Evolutionary conservation across 2,329 filamentous ascomycete genomes (phyloP), one percentile per base, ranked within the genome.

Genomic region (Stachybotrys chartarum): DNA sequence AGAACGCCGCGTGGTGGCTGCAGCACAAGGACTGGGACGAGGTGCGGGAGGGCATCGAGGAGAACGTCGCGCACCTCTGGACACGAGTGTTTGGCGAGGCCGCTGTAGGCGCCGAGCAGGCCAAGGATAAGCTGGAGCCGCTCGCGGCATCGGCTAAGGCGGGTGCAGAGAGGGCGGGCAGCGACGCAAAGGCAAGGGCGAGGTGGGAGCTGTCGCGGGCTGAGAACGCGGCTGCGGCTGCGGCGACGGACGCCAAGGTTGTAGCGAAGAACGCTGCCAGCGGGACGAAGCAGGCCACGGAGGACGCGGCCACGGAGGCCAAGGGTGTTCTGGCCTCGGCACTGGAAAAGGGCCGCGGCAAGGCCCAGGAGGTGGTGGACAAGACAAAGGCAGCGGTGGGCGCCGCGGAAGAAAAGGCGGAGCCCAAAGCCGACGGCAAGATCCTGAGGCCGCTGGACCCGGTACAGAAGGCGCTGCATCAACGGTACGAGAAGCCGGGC

Each of bases 11-110:
- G 55, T 78, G 77, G 56, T 86, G 83, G 78, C 80, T 83, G 55
- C 83, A 91, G 71, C 78, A 72, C 39, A 84, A 80, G 58, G 82
- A 88, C 68, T 90, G 86, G 86, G 72, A 76, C 51, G 78, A 78
- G 53, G 78, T 85, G 54, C 78, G 84, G 54, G 81, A 86, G 59
- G 76, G 73, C 2, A 71, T 84, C 60, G 84, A 87, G 68, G 73
- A 72, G 14, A 68, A 70, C 35, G 68, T 75, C 44, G 71, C 71
- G 10, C 67, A 72, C n/a, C 59, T 83, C 16, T 82, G 72, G 78
- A 65, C 62, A 39, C 70, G 64, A 50, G 67, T 69, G 1, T 67
- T 73, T 50, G 74, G 71, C 30, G 64, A 68, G 48, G 58, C 66
- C 6, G 60, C 62, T 55, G 60, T 71, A 58, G 61, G 66, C 31